These are phyloP conservation scores for Umbelopsis isabellina DNA, from an alignment of 192 early-diverging fungal species.

Conservation along the genomic window DNA sequence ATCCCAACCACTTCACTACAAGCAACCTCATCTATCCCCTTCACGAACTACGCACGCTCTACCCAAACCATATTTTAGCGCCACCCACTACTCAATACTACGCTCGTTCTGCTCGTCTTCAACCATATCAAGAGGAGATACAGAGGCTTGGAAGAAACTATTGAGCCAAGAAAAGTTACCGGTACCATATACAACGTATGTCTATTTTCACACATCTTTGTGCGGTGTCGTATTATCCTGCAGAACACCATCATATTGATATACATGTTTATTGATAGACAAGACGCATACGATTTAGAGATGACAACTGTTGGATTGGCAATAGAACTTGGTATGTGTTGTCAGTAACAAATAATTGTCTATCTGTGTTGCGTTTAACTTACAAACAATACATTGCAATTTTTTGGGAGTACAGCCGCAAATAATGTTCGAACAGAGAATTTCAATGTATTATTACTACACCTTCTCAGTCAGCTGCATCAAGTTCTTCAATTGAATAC, in stretches of 20 bases:
- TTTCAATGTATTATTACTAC: conserved; percentile 66
- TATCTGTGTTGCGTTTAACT: conserved; percentile 6
- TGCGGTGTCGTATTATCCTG: not conserved
- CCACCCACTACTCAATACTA: conserved; percentile 19
- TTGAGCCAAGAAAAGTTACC: conserved; percentile 27
- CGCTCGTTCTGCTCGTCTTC: conserved; percentile 2
- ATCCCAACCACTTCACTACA: not conserved
- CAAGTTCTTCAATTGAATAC: conserved; percentile 54
- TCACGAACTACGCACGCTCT: conserved; percentile 4
- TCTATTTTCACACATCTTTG: not conserved
- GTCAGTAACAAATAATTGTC: not conserved
- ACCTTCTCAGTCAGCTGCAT: conserved; percentile 62
- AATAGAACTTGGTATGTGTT: conserved; percentile 59
- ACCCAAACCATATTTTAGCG: conserved; percentile 21
- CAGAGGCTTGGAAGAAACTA: conserved; percentile 22
- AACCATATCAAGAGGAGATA: conserved; percentile 3
- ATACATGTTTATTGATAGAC: conserved; percentile 43
- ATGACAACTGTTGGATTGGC: conserved; percentile 66
- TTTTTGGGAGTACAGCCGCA: conserved; percentile 43
- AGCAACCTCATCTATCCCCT: conserved; percentile 12
- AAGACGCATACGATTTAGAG: conserved; percentile 74
- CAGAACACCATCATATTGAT: not conserved
- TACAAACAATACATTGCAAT: not conserved
- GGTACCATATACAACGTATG: conserved; percentile 35
- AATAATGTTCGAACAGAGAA: conserved; percentile 68